These are phyloP conservation scores for Epicoccum sorghinum DNA, from an alignment of 2,329 filamentous ascomycete species.

Conservation along the genomic window DNA sequence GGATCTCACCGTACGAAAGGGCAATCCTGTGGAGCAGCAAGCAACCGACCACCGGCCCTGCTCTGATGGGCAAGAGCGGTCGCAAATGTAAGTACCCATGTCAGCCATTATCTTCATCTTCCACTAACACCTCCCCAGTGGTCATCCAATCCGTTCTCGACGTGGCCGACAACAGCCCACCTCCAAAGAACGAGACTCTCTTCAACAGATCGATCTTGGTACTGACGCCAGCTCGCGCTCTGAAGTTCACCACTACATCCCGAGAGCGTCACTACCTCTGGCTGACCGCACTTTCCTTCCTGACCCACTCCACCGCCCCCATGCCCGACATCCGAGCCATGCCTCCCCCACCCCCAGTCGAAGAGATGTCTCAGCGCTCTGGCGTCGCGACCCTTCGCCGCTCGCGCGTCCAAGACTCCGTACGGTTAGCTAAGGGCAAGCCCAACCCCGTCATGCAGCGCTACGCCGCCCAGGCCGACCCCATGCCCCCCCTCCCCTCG, in stretches of 20 bases:
- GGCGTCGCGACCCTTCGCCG: constrained; percentile 53
- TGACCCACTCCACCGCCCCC: constrained; percentile 85
- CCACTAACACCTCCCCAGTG: constrained; percentile 60
- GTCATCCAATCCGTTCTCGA: constrained; percentile 95
- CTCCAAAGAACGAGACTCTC: constrained; percentile 73
- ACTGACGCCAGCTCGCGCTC: constrained; percentile 85
- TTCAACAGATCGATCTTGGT: constrained; percentile 97
- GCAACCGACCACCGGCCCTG: constrained; percentile 86
- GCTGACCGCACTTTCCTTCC: constrained; percentile 92
- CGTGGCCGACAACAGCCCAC: constrained; percentile 89
- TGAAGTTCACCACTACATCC: constrained; percentile 89
- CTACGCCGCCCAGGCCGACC: constrained; percentile 38
- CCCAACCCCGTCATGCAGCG: constrained; percentile 43
- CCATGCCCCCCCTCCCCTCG: constrained; percentile 39
- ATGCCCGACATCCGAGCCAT: constrained; percentile 71
- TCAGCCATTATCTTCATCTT: not conserved
- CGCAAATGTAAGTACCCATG: constrained; percentile 75
- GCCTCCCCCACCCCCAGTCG: constrained; percentile 45
- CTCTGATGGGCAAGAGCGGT: constrained; percentile 90
- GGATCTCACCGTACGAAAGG: constrained; percentile 95
- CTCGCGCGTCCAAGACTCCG: constrained; percentile 81
- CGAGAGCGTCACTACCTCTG: constrained; percentile 91
- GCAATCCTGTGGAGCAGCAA: constrained; percentile 98
- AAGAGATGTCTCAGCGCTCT: constrained; percentile 44
- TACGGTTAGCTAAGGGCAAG: constrained; percentile 82